These are phyloP conservation scores for Phytophthora meadii DNA, from an alignment of 352 stramenopile genomes.

Conservation along the genomic window DNA sequence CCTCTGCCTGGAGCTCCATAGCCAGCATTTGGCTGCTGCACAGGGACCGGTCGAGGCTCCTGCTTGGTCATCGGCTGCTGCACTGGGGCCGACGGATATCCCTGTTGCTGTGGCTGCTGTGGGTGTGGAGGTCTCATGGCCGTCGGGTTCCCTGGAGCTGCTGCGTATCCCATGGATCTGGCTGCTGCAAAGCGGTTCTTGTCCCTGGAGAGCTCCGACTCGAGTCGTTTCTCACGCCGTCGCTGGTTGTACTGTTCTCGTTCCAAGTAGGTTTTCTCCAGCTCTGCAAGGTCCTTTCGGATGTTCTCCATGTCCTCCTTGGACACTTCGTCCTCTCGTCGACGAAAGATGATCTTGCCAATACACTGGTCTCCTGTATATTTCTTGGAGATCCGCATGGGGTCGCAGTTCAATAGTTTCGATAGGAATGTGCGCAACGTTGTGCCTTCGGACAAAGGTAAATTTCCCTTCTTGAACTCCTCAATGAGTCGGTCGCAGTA, in stretches of 20 bases:
- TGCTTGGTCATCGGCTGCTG: conserved; percentile 35
- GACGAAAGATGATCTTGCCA: conserved; percentile 92
- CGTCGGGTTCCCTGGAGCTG: conserved; percentile 14
- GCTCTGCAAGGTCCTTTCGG: conserved; percentile 81
- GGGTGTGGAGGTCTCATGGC: conserved; percentile 24
- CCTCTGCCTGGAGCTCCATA: conserved; percentile 20
- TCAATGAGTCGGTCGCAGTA: conserved; percentile 97
- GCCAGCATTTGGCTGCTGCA: conserved; percentile 24
- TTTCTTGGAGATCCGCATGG: conserved; percentile 99
- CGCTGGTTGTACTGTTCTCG: conserved; percentile 95
- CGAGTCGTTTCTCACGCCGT: conserved; percentile 85
- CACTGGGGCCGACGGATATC: conserved; percentile 16
- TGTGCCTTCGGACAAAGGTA: conserved; percentile 97
- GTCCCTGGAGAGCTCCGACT: conserved; percentile 81
- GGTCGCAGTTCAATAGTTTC: conserved; percentile 98
- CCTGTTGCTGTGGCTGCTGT: conserved; percentile 27
- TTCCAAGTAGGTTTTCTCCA: conserved; percentile 97
- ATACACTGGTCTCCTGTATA: conserved; percentile 99
- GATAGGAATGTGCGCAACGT: conserved; percentile 97
- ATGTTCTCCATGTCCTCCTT: conserved; percentile 85
- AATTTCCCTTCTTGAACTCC: conserved; percentile 97
- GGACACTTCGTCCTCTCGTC: conserved; percentile 75
- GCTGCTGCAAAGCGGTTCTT: conserved; percentile 66
- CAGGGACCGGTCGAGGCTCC: conserved; percentile 21
- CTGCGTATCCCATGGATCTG: conserved; percentile 44